These are phyloP conservation scores for Rhizopus sp. DNA, from an alignment of 371 early-diverging fungal genomes.

Conservation along the genomic window DNA sequence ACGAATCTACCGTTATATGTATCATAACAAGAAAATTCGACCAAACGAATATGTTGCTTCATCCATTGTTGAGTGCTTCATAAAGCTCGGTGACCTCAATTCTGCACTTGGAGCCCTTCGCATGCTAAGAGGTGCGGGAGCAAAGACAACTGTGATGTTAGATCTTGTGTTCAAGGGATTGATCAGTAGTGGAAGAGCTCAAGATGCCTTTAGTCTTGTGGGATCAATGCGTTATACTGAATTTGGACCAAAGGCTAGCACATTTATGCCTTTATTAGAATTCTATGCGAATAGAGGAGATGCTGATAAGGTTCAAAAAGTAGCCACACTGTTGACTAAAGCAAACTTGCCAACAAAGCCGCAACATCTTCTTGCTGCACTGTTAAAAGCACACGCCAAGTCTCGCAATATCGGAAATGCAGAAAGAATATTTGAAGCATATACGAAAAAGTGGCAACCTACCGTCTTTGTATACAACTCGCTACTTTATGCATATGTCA, in stretches of 20 bases:
- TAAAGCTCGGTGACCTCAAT: conserved; percentile 24
- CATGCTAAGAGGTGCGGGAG: neutral
- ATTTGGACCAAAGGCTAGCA: conserved; percentile 11
- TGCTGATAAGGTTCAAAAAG: conserved; percentile 16
- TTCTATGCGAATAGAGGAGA: conserved; percentile 38
- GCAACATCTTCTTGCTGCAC: conserved; percentile 26
- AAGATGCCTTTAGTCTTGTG: conserved; percentile 28
- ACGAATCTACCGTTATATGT: conserved; percentile 33
- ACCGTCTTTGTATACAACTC: conserved; percentile 35
- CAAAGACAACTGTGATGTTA: conserved; percentile 19
- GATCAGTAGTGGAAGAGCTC: conserved; percentile 22
- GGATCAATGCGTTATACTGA: conserved; percentile 26
- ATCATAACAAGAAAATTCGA: conserved; percentile 15
- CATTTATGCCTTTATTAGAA: conserved; percentile 34
- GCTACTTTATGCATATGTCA: conserved; percentile 36
- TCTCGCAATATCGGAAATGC: conserved; percentile 41
- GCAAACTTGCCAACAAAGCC: conserved; percentile 12
- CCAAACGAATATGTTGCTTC: conserved; percentile 36
- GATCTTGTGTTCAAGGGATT: conserved; percentile 35
- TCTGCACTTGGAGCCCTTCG: conserved; percentile 16
- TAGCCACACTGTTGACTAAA: conserved; percentile 29
- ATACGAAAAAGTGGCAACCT: conserved; percentile 25
- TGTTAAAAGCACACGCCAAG: conserved; percentile 50
- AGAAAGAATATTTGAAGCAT: conserved; percentile 32
- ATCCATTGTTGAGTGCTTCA: conserved; percentile 39